These are phyloP conservation scores for Nigrograna mackinnonii DNA, from an alignment of 2,329 filamentous ascomycete species.

Conservation along the genomic window DNA sequence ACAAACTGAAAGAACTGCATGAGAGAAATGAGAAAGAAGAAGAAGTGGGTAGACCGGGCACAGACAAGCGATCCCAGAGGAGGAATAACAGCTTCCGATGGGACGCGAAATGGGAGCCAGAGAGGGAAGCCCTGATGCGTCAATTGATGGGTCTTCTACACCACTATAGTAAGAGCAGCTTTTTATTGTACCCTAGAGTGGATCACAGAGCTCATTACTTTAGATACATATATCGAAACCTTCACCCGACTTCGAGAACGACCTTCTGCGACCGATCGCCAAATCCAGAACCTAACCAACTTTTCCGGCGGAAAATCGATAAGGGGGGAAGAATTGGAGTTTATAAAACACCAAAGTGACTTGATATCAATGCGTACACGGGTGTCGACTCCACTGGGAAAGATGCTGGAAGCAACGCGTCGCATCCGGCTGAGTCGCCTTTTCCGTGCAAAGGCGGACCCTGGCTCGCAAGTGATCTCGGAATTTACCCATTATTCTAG, in stretches of 20 bases:
- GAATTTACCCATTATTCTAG: constrained; percentile 13
- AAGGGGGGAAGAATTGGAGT: constrained; percentile 7
- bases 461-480: constrained; percentile 7
- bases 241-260: constrained; percentile 18
- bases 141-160: constrained; percentile 15
- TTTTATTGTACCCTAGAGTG: too few species aligned
- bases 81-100: constrained; percentile 20
- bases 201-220: too few species aligned
- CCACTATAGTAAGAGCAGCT: constrained; percentile 22
- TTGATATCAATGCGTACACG: constrained; percentile 21
- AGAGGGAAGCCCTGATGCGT: constrained; percentile 14
- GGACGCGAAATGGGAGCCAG: constrained; percentile 11
- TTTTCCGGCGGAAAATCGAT: constrained; percentile 9
- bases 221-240: constrained; percentile 21
- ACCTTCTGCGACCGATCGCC: constrained; percentile 12
- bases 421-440: constrained; percentile 7
- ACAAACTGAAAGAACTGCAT: constrained; percentile 12
- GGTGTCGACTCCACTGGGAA: constrained; percentile 10
- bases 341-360: constrained; percentile 14
- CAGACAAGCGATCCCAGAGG: not conserved
- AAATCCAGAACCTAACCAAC: constrained; percentile 11
- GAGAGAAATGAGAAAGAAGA: not conserved
- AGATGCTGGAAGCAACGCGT: constrained; percentile 11
- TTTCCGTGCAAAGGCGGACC: constrained; percentile 11
- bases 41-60: too few species aligned